Evolutionary conservation across 1,284 basidiomycete species (phyloP), one percentile per base, ranked within the genome.

Genomic region (Cryptococcus neoformans): DNA sequence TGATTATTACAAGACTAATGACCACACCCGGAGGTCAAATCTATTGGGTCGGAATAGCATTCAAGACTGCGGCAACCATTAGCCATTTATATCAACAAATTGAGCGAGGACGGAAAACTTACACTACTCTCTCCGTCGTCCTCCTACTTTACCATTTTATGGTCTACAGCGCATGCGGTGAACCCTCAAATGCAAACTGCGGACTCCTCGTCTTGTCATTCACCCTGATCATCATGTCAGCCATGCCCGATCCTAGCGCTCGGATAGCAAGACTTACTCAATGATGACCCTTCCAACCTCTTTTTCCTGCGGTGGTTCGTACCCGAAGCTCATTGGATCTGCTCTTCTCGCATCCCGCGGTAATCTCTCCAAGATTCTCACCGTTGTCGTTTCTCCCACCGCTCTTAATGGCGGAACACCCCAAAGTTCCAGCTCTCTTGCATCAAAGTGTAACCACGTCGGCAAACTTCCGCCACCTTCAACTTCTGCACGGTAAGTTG

Each of bases 361-460:
- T 55, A 73, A 49, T 53, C 62, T 65, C 62, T 76, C 74, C 21
- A 74, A 58, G 41, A 76, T 73, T 54, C 62, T 54, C 11, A 76
- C 61, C 10, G 61, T 58, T 9, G 62, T 64, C 4, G 65, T 60
- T 41, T 71, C 64, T 0, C 70, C 73, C 1, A 63, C 54, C 21
- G 67, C 55, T 9, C 54, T 51, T 36, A 72, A 44, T 0, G 63
- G 59, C n/a, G 74, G 72, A 9, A 76, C 71, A 54, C 74, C 74
- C 74, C 74, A 76, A 42, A 76, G 59, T 51, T 74, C 73, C 38
- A 74, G 57, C 56, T 76, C 74, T 36, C 72, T 58, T n/a, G 65
- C 62, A 56, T 76, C 74, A 57, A 74, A 76, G 51, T 74, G 74
- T 28, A 76, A 59, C 74, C 74, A 76, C n/a, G 56, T 54, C 7